Base-by-base conservation (phyloP, 495 filamentous ascomycete genomes). In the Halenospora varia region DNA sequence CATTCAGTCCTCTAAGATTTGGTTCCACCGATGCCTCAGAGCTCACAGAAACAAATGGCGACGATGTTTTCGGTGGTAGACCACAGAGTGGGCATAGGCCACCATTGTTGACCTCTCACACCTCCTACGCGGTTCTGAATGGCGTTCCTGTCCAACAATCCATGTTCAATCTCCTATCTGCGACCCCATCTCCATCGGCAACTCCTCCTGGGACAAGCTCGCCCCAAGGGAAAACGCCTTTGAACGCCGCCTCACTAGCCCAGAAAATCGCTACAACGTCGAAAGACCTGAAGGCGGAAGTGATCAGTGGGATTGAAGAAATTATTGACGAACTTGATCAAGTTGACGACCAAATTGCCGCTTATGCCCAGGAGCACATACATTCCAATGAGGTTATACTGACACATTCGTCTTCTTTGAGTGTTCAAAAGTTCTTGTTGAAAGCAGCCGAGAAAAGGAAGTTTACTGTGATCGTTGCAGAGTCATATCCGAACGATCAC, bases 261-360 rank as follows among this genome's bases (percentile, higher is more conserved):
- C 56, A 64, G 9, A 54, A 56, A 39, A 59, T 65, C 10, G 48
- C 53, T 22, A 58, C 48, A 35, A 54, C 59, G 18, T 46, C 62
- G 58, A 75, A 77, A 67, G 85, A 92, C 56, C 76, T 96, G 41
- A 88, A 88, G 55, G 88, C 88, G n/a, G 92, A 96, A 69, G 87
- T 96, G 2, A 78, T 93, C 57, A 87, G 90, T 65, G 91, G 90
- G 20, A 92, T 97, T 56, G 80, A 86, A 59, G 92, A 97, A 69
- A 89, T 97, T 29, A 88, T 92, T 66, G 92, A 97, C 64, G 92
- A 97, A 69, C 80, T 97, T 44, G 83, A 82, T 45, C 88, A 92
- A 68, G 88, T 88, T 13, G 92, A 95, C 69, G 88, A 92, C 61
- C 90, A 94, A 69, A 93, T 96, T 58, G 88, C 92, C 2, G 82